Evolutionary conservation across 2,329 filamentous ascomycete genomes (phyloP), one percentile per base, ranked within the genome.

Genomic region (Colletotrichum destructivum): DNA sequence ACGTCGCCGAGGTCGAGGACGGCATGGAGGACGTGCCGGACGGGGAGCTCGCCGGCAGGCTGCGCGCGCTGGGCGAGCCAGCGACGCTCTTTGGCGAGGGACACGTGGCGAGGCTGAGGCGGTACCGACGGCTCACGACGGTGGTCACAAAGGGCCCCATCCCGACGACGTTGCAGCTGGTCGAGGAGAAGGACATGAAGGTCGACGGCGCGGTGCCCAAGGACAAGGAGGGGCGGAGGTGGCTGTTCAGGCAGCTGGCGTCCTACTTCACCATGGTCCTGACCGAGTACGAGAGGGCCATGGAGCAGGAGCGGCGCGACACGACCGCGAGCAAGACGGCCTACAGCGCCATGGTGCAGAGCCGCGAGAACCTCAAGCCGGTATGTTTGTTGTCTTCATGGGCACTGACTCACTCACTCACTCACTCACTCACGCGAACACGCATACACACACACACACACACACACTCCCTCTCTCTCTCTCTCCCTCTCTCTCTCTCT

Each of bases 231-330:
- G 93, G 86, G 0, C 89, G 91, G 56, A 84, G 88, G 55, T 95
- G 93, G 81, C 85, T 99, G 51, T 96, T 93, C 84, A 88, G 96
- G 13, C 96, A 99, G 82, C 87, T 99, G 67, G 94, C 93, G 23
- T 96, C 94, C 60, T 99, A 98, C 85, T 98, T 99, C 84, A 97
- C 94, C 64, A 94, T 99, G 91, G 90, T 99, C n/a, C 85, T 99
- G 69, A 89, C 88, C 55, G 96, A 97, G 81, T 99, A 97, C 92
- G 90, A 95, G 76, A 79, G 84, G 51, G 95, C 95, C 6, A 89
- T 99, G 77, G 89, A 93, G 76, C 89, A 91, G 72, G 84, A 89
- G 78, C 84, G 82, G 76, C 81, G 81, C 38, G 88, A 90, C 65
- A 95, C 93, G 38, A 92, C 91, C 75, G 91, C 94, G 23, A 94